These are phyloP conservation scores for Castanea mollissima DNA, from an alignment of 306 rosid genomes.

Conservation along the genomic window DNA sequence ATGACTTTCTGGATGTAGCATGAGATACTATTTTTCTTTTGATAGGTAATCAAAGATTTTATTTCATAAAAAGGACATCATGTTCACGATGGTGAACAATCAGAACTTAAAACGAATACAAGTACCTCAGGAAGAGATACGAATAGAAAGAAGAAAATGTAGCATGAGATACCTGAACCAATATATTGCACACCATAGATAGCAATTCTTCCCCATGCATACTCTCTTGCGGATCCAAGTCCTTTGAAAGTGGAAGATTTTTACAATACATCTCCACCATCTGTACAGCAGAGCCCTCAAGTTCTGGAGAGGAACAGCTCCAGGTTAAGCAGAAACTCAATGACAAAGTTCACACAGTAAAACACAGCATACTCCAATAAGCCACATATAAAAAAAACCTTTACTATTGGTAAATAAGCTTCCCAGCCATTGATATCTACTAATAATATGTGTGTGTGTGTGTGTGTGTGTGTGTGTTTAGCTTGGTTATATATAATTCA, in stretches of 20 bases:
- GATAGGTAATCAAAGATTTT: too few species aligned
- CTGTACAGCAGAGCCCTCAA: conserved; percentile 64
- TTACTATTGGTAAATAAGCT: not conserved
- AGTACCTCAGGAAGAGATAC: too few species aligned
- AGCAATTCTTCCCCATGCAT: conserved; percentile 94
- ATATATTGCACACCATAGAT: conserved; percentile 60
- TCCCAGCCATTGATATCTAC: not conserved
- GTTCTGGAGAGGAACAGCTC: conserved; percentile 59
- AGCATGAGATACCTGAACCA: conserved; percentile 70
- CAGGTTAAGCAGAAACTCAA: conserved; percentile 29
- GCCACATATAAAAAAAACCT: not conserved
- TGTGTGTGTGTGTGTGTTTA: too few species aligned
- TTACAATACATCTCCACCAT: conserved; percentile 79
- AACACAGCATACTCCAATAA: not conserved
- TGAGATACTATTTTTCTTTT: conserved; percentile 41
- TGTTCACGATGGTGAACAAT: too few species aligned
- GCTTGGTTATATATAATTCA: not conserved
- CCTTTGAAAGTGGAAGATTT: conserved; percentile 82
- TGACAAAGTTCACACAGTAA: conserved; percentile 15
- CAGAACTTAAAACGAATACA: too few species aligned
- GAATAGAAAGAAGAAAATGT: too few species aligned
- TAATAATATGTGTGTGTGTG: too few species aligned
- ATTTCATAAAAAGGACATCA: too few species aligned
- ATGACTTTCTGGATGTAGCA: not conserved
- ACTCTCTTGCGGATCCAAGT: conserved; percentile 88